phyloP scores from a whole-genome alignment of 306 rosid species.

The Phaseolus lunatus region DNA sequence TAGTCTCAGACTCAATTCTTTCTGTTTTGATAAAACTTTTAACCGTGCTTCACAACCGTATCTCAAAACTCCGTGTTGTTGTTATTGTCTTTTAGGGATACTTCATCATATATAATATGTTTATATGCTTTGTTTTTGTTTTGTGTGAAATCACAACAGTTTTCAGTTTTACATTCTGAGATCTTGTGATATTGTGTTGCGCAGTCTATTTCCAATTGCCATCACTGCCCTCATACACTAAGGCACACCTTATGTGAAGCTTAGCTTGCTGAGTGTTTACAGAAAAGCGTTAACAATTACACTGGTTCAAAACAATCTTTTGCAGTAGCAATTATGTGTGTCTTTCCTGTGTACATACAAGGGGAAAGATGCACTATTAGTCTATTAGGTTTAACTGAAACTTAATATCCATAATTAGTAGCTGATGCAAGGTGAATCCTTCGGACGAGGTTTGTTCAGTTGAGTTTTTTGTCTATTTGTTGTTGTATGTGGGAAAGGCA shows the following conservation, averaged over 20 bases:
- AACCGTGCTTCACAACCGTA: not conserved
- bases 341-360: not conserved
- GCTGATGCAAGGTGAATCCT: conserved; percentile 4
- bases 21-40: not conserved
- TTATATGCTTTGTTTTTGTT: conserved; percentile 15
- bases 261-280: not conserved
- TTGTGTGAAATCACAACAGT: not conserved
- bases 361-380: not conserved
- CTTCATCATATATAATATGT: not conserved
- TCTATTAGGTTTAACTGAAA: not conserved
- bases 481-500: conserved; percentile 15
- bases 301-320: not conserved
- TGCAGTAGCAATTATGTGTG: not conserved
- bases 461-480: conserved; percentile 8
- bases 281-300: not conserved
- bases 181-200: not conserved
- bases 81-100: not conserved
- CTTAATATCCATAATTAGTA: not conserved
- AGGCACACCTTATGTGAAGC: not conserved
- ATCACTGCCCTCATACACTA: not conserved
- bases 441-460: not conserved
- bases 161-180: not conserved
- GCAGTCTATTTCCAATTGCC: not conserved
- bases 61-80: not conserved
- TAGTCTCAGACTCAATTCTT: not conserved